Conservation (phyloP, 257 asterid genomes). For the Nicotiana noctiflora region DNA sequence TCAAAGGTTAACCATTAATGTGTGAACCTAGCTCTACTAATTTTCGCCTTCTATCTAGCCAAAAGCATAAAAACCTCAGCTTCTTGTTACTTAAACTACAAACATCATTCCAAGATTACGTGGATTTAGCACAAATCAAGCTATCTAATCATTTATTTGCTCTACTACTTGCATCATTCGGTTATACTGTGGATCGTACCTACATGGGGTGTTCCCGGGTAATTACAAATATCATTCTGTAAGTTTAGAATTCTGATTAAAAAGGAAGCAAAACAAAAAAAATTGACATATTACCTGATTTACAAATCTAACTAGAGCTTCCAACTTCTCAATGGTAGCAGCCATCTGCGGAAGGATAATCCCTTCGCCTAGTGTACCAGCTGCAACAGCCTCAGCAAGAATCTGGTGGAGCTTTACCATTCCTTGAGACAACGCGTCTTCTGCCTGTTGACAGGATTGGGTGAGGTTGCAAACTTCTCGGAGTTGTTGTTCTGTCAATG, state of each 20-base stretch:
- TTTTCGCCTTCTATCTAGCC: constrained; percentile 9
- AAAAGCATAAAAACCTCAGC: constrained; percentile 25
- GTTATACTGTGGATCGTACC: not conserved
- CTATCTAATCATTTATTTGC: not conserved
- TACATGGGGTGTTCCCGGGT: not conserved
- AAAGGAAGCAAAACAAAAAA: not conserved
- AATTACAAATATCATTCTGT: not conserved
- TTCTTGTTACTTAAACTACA: constrained; percentile 16
- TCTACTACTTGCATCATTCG: not conserved
- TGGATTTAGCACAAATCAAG: not conserved
- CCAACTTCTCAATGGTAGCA: constrained; percentile 66
- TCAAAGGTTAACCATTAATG: not conserved
- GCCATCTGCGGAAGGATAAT: constrained; percentile 51
- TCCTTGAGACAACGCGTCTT: constrained; percentile 88
- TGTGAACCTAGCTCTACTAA: not conserved
- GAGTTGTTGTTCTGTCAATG: constrained; percentile 53
- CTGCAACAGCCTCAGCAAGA: constrained; percentile 49
- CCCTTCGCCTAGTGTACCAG: constrained; percentile 49
- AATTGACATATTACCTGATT: constrained; percentile 48
- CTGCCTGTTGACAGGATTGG: constrained; percentile 84
- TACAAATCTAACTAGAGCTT: constrained; percentile 58
- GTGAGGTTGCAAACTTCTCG: constrained; percentile 37
- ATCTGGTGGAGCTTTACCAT: constrained; percentile 64
- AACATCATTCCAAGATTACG: not conserved
- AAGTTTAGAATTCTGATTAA: not conserved